Percentiles rank a stretch among this genome's conserved stretches.
Conservation (phyloP, 805 yeast genomes). For the Brettanomyces bruxellensis region DNA sequence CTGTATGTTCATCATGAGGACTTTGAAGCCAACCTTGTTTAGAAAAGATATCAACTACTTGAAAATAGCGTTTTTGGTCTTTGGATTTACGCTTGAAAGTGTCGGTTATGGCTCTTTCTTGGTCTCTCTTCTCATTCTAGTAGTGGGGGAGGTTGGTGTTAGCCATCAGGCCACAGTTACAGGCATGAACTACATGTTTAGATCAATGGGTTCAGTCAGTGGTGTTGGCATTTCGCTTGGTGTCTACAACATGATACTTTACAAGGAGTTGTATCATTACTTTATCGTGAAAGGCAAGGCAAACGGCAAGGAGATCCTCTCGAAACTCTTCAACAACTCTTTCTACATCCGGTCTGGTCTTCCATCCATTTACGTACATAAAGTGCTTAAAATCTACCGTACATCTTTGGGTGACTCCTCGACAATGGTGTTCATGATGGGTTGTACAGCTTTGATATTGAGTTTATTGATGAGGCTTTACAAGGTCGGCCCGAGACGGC, state of each 20-base stretch:
- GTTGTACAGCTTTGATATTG: slow-evolving; percentile 15
- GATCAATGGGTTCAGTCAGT: slow-evolving; percentile 38
- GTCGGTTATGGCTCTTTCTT: slow-evolving; percentile 33
- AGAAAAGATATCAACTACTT: slow-evolving; percentile 9
- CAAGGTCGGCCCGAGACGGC: not conserved
- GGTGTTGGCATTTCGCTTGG: slow-evolving; percentile 37
- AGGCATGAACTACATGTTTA: slow-evolving; percentile 40
- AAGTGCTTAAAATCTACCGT: slow-evolving; percentile 23
- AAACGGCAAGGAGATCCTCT: slow-evolving; percentile 15
- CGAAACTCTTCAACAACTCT: slow-evolving; percentile 16
- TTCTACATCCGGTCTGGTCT: slow-evolving; percentile 24
- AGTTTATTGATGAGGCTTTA: slow-evolving; percentile 17
- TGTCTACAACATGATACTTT: slow-evolving; percentile 26
- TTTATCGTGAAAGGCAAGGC: slow-evolving; percentile 17
- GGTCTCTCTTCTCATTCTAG: slow-evolving; percentile 31
- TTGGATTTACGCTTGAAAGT: slow-evolving; percentile 25
- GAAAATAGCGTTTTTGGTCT: slow-evolving; percentile 14
- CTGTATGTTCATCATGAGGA: slow-evolving; percentile 9
- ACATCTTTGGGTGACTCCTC: slow-evolving; percentile 19
- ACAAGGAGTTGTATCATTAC: slow-evolving; percentile 23
- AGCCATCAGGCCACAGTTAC: slow-evolving; percentile 40
- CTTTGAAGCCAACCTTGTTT: slow-evolving; percentile 16
- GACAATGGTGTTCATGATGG: slow-evolving; percentile 17
- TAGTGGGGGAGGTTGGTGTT: slow-evolving; percentile 34
- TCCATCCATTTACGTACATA: slow-evolving; percentile 14